phyloP scores from a whole-genome alignment of 148 eudicot species.

The Heliamphora exappendiculata region DNA sequence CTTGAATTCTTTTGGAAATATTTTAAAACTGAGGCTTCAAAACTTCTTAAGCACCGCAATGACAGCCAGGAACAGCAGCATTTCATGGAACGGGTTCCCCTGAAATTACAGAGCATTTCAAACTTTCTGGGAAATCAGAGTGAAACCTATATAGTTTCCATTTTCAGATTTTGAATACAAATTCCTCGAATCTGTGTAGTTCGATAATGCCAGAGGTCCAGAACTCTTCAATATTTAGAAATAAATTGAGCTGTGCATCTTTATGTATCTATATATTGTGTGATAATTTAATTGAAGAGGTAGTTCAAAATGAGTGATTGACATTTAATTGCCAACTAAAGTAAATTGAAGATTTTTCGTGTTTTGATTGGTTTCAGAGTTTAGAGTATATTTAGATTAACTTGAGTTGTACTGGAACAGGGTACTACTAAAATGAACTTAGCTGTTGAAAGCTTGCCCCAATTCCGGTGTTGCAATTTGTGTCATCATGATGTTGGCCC shows the following conservation, averaged over 20 bases:
- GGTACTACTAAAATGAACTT: conserved; percentile 91
- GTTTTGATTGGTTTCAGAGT: background rate
- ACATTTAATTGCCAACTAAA: background rate
- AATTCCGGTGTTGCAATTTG: conserved; percentile 57
- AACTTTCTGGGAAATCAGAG: background rate
- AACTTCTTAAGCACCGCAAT: background rate
- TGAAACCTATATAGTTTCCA: background rate
- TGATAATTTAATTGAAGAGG: background rate
- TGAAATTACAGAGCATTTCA: background rate
- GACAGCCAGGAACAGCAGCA: background rate
- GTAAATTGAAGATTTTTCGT: background rate
- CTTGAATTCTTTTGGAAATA: background rate
- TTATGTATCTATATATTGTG: background rate
- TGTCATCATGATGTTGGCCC: conserved; percentile 58
- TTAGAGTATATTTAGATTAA: background rate
- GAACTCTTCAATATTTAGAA: background rate
- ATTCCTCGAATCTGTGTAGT: background rate
- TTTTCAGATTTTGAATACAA: background rate
- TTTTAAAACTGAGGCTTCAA: background rate
- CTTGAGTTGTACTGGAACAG: conserved; percentile 32
- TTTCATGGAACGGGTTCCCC: background rate
- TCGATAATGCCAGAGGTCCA: background rate
- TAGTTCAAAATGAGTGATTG: background rate
- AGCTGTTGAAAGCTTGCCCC: conserved; percentile 78
- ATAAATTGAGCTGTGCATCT: background rate